Evolutionary conservation across 1,139 yeast species (phyloP).

Genomic region (Yamadazyma siamensis): DNA sequence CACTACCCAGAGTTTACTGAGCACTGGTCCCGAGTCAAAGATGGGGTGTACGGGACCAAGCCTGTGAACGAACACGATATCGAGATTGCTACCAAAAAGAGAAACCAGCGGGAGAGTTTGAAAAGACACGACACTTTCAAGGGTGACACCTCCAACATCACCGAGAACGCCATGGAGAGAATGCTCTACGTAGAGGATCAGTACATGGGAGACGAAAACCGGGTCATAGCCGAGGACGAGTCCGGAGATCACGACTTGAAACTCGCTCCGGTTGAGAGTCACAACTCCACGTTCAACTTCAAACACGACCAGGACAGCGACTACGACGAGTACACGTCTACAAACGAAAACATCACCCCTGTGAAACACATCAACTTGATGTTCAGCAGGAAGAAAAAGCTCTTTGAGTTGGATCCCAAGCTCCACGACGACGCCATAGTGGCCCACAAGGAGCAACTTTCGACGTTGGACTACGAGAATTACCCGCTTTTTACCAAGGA

Average conservation of each 20-base stretch:
- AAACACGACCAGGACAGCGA: conserved; percentile 12
- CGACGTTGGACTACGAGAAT: conserved; percentile 16
- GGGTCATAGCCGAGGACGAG: conserved; percentile 16
- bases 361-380: conserved; percentile 12
- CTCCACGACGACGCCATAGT: conserved; percentile 25
- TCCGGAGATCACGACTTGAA: conserved; percentile 10
- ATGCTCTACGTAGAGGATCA: conserved; percentile 39
- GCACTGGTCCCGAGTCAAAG: conserved; percentile 36
- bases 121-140: conserved; percentile 36
- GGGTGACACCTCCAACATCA: conserved; percentile 40
- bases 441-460: conserved; percentile 17
- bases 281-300: conserved; percentile 8
- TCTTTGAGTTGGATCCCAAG: conserved; percentile 19
- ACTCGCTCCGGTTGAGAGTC: conserved; percentile 5
- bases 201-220: conserved; percentile 17
- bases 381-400: conserved; percentile 11
- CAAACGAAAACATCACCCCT: conserved; percentile 9
- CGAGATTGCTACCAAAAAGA: conserved; percentile 27
- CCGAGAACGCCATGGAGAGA: conserved; percentile 37
- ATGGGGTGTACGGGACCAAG: conserved; percentile 30
- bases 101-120: conserved; percentile 26
- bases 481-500: conserved; percentile 28
- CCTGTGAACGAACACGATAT: conserved; percentile 34
- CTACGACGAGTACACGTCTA: conserved; percentile 8
- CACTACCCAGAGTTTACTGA: conserved; percentile 19